Evolutionary conservation across 1,139 yeast genomes (phyloP).

Genomic region (Hemisphaericaspora xylanilytica): DNA sequence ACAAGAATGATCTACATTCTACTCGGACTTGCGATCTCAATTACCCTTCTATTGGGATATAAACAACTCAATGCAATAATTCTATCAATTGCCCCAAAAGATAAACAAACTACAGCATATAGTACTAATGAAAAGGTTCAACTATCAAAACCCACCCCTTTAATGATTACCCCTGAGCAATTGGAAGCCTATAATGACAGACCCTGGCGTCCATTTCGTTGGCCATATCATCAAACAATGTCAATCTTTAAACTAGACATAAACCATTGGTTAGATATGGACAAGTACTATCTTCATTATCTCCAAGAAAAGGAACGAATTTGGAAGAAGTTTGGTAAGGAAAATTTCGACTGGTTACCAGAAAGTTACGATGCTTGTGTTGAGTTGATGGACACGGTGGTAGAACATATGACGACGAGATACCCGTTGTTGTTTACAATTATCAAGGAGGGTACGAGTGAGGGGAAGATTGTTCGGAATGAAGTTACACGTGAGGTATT

Average conservation of each 20-base stretch:
- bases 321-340: constrained; percentile 55
- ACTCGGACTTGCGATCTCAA: background rate
- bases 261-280: constrained; percentile 80
- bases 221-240: constrained; percentile 84
- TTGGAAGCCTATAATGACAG: constrained; percentile 65
- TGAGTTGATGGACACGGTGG: constrained; percentile 64
- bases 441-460: constrained; percentile 29
- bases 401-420: constrained; percentile 56
- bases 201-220: constrained; percentile 79
- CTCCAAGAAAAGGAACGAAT: constrained; percentile 61
- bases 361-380: constrained; percentile 62
- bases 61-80: background rate
- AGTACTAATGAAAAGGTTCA: constrained; percentile 17
- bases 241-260: constrained; percentile 65
- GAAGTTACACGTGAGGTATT: constrained; percentile 60
- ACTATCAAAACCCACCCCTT: constrained; percentile 54
- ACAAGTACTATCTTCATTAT: constrained; percentile 66
- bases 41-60: background rate
- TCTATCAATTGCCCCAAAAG: too few species aligned
- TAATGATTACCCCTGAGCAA: constrained; percentile 64
- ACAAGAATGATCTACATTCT: background rate
- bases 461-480: constrained; percentile 49
- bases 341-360: constrained; percentile 66
- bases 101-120: background rate
- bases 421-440: constrained; percentile 63